phyloP scores from a whole-genome alignment of 1,284 basidiomycete species.

The Mycosarcoma mackinlayi region DNA sequence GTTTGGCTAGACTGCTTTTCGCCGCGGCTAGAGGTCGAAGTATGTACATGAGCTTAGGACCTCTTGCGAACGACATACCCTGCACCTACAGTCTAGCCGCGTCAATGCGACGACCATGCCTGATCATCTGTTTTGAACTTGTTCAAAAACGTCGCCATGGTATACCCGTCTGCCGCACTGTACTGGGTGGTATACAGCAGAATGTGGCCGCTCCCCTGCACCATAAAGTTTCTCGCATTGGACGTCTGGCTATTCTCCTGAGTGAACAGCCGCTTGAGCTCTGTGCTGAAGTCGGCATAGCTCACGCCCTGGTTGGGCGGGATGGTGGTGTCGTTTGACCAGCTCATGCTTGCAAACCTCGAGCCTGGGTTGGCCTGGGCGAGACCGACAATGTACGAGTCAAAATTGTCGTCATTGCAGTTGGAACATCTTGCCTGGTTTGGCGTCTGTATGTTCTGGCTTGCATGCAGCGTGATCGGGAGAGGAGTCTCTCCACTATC shows the following conservation, averaged over 20 bases:
- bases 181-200: slow-evolving; percentile 22
- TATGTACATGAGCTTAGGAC: too few species aligned
- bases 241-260: slow-evolving; percentile 12
- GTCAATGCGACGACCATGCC: slow-evolving; percentile 26
- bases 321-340: slow-evolving; percentile 29
- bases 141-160: slow-evolving; percentile 27
- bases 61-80: too few species aligned
- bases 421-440: slow-evolving; percentile 19
- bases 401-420: slow-evolving; percentile 34
- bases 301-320: slow-evolving; percentile 27
- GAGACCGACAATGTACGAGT: slow-evolving; percentile 32
- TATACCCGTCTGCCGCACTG: slow-evolving; percentile 25
- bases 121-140: slow-evolving; percentile 37
- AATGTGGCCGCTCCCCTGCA: slow-evolving; percentile 18
- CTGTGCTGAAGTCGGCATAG: slow-evolving; percentile 8
- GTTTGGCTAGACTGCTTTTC: too few species aligned
- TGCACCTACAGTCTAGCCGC: too few species aligned
- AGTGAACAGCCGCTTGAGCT: slow-evolving; percentile 16
- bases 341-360: slow-evolving; percentile 32
- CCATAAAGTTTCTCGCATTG: slow-evolving; percentile 30
- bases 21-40: too few species aligned
- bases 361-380: slow-evolving; percentile 27
- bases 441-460: slow-evolving; percentile 29
- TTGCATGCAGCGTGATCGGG: slow-evolving; percentile 10
- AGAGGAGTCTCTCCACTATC: slow-evolving; percentile 30